Evolutionary conservation across 1,284 basidiomycete genomes (phyloP).

Genomic region (Trichosporon asahii): DNA sequence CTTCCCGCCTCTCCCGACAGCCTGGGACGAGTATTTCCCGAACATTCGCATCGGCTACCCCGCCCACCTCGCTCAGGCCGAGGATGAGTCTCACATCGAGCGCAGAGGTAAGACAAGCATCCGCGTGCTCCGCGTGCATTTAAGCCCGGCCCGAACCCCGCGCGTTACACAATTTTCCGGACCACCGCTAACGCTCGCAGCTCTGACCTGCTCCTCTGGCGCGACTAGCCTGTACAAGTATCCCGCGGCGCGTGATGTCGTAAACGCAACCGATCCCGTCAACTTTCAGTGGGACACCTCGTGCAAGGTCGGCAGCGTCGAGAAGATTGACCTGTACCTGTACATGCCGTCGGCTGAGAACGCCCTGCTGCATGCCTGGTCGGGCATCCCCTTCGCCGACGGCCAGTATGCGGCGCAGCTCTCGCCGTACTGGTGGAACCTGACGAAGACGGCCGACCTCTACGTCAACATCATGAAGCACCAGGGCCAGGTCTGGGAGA

Average conservation of each 20-base stretch:
- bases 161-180: background rate
- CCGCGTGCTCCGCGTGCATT: background rate
- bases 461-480: constrained; percentile 65
- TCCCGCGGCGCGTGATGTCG: constrained; percentile 58
- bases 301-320: constrained; percentile 54
- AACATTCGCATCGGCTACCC: constrained; percentile 14
- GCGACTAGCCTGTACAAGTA: constrained; percentile 60
- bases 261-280: constrained; percentile 60
- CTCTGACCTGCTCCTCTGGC: constrained; percentile 6
- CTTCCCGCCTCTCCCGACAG: background rate
- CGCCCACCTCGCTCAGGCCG: background rate
- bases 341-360: constrained; percentile 57
- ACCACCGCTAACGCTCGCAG: background rate
- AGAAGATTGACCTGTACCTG: constrained; percentile 69
- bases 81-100: background rate
- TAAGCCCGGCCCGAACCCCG: background rate
- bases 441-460: constrained; percentile 58
- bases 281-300: constrained; percentile 70
- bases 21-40: constrained; percentile 4
- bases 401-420: constrained; percentile 60
- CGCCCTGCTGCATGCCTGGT: constrained; percentile 64
- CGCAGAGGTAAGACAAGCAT: background rate
- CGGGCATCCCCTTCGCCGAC: constrained; percentile 58
- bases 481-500: constrained; percentile 58
- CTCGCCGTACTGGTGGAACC: constrained; percentile 74